Conservation (phyloP, 2,329 filamentous ascomycete genomes). For the Penicillium aurantiogriseum region DNA sequence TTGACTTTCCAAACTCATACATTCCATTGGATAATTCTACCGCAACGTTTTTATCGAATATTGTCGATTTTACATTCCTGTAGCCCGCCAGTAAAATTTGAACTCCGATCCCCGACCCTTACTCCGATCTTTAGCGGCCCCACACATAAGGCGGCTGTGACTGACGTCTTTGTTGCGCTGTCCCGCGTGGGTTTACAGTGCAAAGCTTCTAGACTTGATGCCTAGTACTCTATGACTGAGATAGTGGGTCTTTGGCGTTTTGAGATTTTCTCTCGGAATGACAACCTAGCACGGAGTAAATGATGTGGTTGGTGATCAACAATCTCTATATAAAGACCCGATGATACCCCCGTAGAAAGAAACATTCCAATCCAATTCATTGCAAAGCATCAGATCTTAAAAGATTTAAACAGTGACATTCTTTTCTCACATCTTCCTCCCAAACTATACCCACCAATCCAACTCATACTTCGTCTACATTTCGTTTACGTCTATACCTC, state of each 20-base stretch:
- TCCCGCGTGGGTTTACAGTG: background rate
- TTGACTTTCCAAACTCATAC: background rate
- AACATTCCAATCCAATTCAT: background rate
- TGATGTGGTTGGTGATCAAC: background rate
- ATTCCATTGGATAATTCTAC: background rate
- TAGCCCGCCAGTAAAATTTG: background rate
- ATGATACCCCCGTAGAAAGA: background rate
- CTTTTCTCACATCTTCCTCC: background rate
- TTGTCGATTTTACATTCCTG: background rate
- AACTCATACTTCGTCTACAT: background rate
- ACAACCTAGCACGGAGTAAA: background rate
- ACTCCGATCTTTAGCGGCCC: slow-evolving; percentile 1
- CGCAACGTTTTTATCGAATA: background rate
- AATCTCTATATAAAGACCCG: slow-evolving; percentile 4
- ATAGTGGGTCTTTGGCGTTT: background rate
- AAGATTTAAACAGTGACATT: background rate
- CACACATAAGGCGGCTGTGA: background rate
- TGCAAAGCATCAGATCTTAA: background rate
- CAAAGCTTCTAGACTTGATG: background rate
- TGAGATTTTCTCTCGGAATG: background rate
- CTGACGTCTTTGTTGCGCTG: background rate
- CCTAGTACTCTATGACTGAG: background rate
- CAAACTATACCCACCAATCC: background rate
- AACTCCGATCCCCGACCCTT: slow-evolving; percentile 8
- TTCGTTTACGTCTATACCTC: background rate